Evolutionary conservation across 305 asterid species (phyloP).

Genomic region (Fraxinus greggii): DNA sequence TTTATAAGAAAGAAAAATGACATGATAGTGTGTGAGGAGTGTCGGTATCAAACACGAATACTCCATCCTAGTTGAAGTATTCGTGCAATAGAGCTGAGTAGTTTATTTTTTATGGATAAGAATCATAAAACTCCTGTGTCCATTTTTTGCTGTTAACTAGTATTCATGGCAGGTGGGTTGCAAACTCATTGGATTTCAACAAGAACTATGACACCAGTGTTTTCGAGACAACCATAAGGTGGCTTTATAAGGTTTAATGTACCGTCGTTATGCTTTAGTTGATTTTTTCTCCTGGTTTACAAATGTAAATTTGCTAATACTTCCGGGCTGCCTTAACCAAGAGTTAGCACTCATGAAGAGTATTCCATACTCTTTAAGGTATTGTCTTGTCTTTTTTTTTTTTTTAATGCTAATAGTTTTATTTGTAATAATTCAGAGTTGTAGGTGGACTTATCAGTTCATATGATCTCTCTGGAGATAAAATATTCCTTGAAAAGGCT

Average conservation of each 20-base stretch:
- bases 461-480: constrained; percentile 91
- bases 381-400: neutral
- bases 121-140: constrained; percentile 3
- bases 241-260: constrained; percentile 82
- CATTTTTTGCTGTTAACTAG: constrained; percentile 30
- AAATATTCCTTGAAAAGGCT: constrained; percentile 87
- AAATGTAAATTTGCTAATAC: neutral
- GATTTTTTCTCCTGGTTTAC: constrained; percentile 24
- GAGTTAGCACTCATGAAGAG: neutral
- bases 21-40: neutral
- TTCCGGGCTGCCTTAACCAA: neutral
- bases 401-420: constrained; percentile 26
- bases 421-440: constrained; percentile 63
- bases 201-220: constrained; percentile 96
- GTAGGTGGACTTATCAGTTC: constrained; percentile 97
- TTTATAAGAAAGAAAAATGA: neutral
- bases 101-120: constrained; percentile 1
- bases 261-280: constrained; percentile 32
- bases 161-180: constrained; percentile 55
- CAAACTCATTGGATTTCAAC: constrained; percentile 83
- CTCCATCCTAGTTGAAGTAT: neutral
- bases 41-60: neutral
- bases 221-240: constrained; percentile 99
- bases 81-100: neutral
- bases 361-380: neutral